Evolutionary conservation across 2,329 filamentous ascomycete genomes (phyloP), one percentile per base, ranked within the genome.

Genomic region (Tolypocladium album): DNA sequence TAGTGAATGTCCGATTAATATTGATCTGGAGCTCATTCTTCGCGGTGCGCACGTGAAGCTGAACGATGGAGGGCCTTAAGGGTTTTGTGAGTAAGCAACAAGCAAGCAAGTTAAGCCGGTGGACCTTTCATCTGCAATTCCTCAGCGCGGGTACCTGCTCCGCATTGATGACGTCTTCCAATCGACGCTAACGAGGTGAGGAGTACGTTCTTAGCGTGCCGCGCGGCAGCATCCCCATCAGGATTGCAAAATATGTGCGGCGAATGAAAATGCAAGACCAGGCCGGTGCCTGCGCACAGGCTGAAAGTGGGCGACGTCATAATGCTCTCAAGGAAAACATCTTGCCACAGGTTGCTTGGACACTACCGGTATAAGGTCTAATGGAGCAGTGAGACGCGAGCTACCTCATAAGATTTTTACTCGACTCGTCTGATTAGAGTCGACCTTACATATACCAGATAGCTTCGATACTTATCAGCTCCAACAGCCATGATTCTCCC

Each of bases 401-500:
- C 8, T 24, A 17, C n/a, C 42, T 45, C 9, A 0, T 15, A 22
- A 12, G 22, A 5, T 4, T 43, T 20, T 9, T 43, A 1, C 9
- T 45, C 12, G n/a, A 22, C 3, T 20, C 15, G 15, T 22, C n/a
- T 45, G 4, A 45, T 11, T 3, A 12, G 22, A 13, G 7, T 22
- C n/a, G 22, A 45, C 3, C 8, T 20, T 40, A 38, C 36, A n/a
- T 7, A 1, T 45, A 22, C 42, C 20, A 31, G 27, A 31, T 31
- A 31, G 27, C 27, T 31, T 31, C 27, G 3, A 24, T 24, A 12
- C n/a, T 45, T 24, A 9, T 22, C n/a, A 45, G 3, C 11, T 24
- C n/a, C n/a, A 45, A 9, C 11, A 45, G n/a, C 13, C 60, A 67
- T 67, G 65, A 58, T 63, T 62, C 47, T 67, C 47, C 65, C 64